Base-by-base conservation (phyloP, 2,329 filamentous ascomycete species). In the Trichoderma harzianum region DNA sequence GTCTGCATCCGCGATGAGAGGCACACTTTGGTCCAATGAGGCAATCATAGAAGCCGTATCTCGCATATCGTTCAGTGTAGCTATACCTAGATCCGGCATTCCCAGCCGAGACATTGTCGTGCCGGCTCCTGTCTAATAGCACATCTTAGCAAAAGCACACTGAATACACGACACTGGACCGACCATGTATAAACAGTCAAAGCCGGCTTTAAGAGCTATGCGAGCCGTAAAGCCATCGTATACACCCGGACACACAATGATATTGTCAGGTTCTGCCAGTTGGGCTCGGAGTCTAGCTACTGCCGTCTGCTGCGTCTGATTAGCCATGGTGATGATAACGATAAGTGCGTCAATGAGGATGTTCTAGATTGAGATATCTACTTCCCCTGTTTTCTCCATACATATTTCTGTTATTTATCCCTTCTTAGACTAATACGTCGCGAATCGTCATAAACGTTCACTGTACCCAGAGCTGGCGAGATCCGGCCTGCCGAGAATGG, bases 171-270 rank as follows among this genome's bases (percentile, higher is more conserved):
- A 53, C 21, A 21, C 14, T 14, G 11, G 8, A 72, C 83, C 58
- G 80, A 90, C 89, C 90, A 92, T 92, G 81, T 92, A 92, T 51
- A 92, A 78, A 70, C 84, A 86, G 61, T 91, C 86, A 72, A 91
- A 91, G 6, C 89, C 90, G n/a, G 88, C 83, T 55, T 84, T 82
- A 26, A 91, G 82, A 1, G 90, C 89, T 71, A 92, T 86, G 1
- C 90, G 84, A 0, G 90, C 89, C 2, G 88, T 89, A 69, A 91
- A 85, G 14, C 90, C 90, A 82, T 93, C 90, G 76, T 91, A 91
- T 3, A 92, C 90, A 36, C 90, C 90, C 0, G 90, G 90, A 66
- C 87, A 89, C 3, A 91, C 84, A 51, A 92, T 76, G 58, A 86
- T 80, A 62, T 82, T 80, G 34, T 80, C 77, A 16, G 79, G 75